Evolutionary conservation across 2,329 filamentous ascomycete species (phyloP).

Genomic region (Iodosphaeria phyllophila): DNA sequence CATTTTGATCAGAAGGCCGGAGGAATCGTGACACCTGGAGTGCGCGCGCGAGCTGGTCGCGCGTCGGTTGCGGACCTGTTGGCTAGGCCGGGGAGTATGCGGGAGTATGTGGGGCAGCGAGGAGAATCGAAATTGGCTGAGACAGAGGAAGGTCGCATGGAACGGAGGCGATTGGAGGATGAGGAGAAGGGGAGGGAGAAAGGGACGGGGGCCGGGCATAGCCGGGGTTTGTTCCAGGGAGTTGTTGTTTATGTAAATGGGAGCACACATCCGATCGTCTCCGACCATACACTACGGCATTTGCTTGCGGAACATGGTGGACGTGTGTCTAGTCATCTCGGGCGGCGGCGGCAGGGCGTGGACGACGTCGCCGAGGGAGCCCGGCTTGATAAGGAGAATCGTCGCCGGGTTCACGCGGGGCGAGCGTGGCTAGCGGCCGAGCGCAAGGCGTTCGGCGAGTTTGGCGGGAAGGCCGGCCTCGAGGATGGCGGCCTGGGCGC

Average conservation of each 20-base stretch:
- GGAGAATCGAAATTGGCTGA: conserved; percentile 1
- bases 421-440: too few relatives aligned
- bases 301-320: conserved; percentile 60
- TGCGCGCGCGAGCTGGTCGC: conserved; percentile 17
- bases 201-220: conserved; percentile 29
- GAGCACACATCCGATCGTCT: conserved; percentile 62
- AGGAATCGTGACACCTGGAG: conserved; percentile 23
- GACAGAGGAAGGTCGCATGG: conserved; percentile 10
- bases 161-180: conserved; percentile 16
- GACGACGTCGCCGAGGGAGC: conserved; percentile 59
- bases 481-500: too few relatives aligned
- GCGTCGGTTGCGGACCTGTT: conserved; percentile 36
- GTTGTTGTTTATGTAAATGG: conserved; percentile 75
- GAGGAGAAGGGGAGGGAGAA: conserved; percentile 20
- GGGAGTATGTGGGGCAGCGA: conserved; percentile 3
- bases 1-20: conserved; percentile 28
- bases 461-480: too few relatives aligned
- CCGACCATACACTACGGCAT: conserved; percentile 72
- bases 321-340: conserved; percentile 48
- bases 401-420: too few relatives aligned
- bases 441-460: too few relatives aligned
- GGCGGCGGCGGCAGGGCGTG: conserved; percentile 40
- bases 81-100: conserved; percentile 24
- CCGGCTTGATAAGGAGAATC: conserved; percentile 74
- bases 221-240: conserved; percentile 42